These are phyloP conservation scores for Rhodosporidiobolus sp. DNA, from an alignment of 768 basidiomycete genomes.

Conservation along the genomic window DNA sequence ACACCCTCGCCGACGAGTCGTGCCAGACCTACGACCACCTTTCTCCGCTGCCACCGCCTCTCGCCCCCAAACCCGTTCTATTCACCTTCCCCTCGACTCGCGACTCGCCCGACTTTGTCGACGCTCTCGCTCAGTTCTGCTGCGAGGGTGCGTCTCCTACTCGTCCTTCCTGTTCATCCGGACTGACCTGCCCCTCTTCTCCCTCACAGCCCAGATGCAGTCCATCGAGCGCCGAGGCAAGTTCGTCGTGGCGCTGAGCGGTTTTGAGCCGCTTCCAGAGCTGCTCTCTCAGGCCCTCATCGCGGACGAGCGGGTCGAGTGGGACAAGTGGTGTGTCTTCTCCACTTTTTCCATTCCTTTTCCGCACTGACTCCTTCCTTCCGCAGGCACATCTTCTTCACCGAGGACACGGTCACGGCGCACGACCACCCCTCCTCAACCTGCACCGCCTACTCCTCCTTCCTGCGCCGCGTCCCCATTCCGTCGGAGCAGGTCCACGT, in stretches of 20 bases:
- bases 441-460: constrained; percentile 67
- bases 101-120: too few species aligned
- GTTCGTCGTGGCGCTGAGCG: constrained; percentile 87
- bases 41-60: too few species aligned
- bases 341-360: background rate
- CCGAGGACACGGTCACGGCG: constrained; percentile 87
- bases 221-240: constrained; percentile 80
- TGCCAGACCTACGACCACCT: constrained; percentile 26
- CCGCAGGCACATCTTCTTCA: constrained; percentile 88
- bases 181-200: background rate
- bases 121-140: too few species aligned
- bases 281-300: constrained; percentile 56
- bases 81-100: too few species aligned
- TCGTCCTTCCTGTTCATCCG: too few species aligned
- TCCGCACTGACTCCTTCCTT: too few species aligned
- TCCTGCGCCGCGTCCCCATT: constrained; percentile 77
- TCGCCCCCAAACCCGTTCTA: too few species aligned
- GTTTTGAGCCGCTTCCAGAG: constrained; percentile 73
- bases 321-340: constrained; percentile 79
- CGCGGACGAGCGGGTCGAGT: constrained; percentile 60
- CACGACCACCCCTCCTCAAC: constrained; percentile 86
- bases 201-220: constrained; percentile 65
- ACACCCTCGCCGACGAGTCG: background rate
- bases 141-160: background rate
- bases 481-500: constrained; percentile 70